Percentiles rank a stretch among this genome's conserved stretches.
These are phyloP conservation scores for Mesembryanthemum crystallinum DNA, from an alignment of 148 eudicot species.

Conservation along the genomic window DNA sequence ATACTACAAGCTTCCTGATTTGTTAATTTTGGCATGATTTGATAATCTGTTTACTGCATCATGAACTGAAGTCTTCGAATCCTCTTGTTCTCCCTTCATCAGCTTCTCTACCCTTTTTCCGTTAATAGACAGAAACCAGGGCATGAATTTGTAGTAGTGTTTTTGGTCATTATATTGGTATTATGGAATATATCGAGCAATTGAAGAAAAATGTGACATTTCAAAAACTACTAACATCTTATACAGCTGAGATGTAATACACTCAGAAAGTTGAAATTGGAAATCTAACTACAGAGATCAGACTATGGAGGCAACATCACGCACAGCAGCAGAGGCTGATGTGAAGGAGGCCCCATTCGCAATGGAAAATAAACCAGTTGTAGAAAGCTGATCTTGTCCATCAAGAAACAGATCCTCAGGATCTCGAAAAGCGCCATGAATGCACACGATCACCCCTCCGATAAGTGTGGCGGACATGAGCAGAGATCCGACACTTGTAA, in stretches of 20 bases:
- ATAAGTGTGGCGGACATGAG: constrained; percentile 40
- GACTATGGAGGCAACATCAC: constrained; percentile 18
- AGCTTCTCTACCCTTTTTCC: neutral
- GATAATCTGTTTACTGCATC: neutral
- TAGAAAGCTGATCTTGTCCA: constrained; percentile 29
- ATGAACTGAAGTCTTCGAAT: neutral
- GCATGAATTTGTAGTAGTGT: neutral
- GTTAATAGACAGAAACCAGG: neutral
- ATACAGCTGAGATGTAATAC: neutral
- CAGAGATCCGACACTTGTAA: constrained; percentile 59
- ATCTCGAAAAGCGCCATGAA: constrained; percentile 58
- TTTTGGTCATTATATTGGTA: too few species aligned
- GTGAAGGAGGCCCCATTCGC: constrained; percentile 30
- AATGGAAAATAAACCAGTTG: constrained; percentile 41
- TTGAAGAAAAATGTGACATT: neutral
- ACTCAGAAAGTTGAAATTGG: neutral
- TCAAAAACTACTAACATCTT: neutral
- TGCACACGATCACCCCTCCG: constrained; percentile 34
- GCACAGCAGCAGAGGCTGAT: constrained; percentile 34
- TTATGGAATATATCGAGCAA: neutral
- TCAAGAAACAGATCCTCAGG: constrained; percentile 59
- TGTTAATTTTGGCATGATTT: constrained; percentile 7
- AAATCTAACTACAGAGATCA: neutral
- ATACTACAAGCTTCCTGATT: neutral
- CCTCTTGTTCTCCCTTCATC: neutral